Conservation (phyloP, 306 rosid species). For the Malus sieversii region DNA sequence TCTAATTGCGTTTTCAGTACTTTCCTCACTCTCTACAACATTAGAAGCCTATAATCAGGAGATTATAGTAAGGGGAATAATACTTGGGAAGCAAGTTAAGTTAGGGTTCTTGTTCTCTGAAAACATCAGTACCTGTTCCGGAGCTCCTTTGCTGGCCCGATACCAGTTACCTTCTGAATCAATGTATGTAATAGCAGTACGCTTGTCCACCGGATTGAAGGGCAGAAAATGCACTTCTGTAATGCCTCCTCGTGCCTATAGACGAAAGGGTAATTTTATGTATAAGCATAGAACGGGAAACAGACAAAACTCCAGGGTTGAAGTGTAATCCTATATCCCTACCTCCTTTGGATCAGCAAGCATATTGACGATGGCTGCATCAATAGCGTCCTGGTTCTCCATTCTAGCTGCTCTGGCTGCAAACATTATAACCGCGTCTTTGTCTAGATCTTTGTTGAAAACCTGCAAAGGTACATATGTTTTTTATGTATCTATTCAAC, state of each 20-base stretch:
- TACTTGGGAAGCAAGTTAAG: background rate
- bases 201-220: conserved; percentile 85
- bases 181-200: conserved; percentile 75
- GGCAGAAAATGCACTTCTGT: conserved; percentile 84
- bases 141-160: conserved; percentile 88
- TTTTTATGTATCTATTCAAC: background rate
- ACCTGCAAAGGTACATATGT: conserved; percentile 38
- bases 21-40: background rate
- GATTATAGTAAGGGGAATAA: background rate
- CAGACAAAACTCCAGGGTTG: conserved; percentile 1
- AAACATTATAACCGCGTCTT: conserved; percentile 50
- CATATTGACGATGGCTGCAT: conserved; percentile 69
- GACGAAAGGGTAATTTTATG: background rate
- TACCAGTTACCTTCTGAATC: conserved; percentile 61
- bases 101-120: background rate
- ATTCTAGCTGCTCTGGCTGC: conserved; percentile 86
- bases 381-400: conserved; percentile 87
- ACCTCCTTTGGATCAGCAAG: conserved; percentile 90
- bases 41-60: background rate
- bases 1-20: background rate
- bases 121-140: conserved; percentile 60
- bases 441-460: conserved; percentile 59
- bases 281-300: conserved; percentile 7
- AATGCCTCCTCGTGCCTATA: conserved; percentile 67
- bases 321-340: background rate